Base-by-base conservation (phyloP, 148 eudicot species). In the Cornus suecica region DNA sequence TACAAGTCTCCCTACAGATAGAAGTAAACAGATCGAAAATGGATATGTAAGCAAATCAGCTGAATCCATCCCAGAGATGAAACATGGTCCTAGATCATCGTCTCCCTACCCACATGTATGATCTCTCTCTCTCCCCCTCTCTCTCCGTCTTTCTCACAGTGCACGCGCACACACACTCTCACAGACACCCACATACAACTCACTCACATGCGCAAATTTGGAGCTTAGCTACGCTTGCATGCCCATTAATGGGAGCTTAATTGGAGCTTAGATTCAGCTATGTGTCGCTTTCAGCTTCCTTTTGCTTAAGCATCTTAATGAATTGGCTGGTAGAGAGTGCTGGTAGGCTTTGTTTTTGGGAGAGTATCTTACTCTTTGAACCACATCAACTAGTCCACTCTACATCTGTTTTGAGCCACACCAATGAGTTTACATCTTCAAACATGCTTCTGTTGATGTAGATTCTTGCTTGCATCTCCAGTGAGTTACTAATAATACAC, bases 21-120 rank as follows among this genome's bases (percentile, higher is more conserved):
- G 72, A 68, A 60, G 29, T 62, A 77, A 62, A 29, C 73, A 77
- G 66, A 76, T 56, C 4, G 80, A 70, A 10, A 76, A 74, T 68
- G 79, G 83, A 70, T 77, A 79, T 61, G 69, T 77, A 23, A 70
- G 73, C 42, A 79, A 68, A 37, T 81, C 78, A 34, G 32, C 4
- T 66, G 68, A 69, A 65, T 72, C 84, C 52, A 73, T 60, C 29
- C 20, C 58, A n/a, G 27, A 63, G 37, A 24, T 64, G 4, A 79
- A 78, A 56, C 9, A 34, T 41, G 77, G 66, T 62, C 56, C 70
- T 15, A 68, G 82, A 77, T 77, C 86, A 4, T 74, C 54, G 10
- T 87, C 86, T 76, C 87, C 84, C 7, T 86, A 81, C 71, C 81
- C 89, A 63, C 81, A 76, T 82, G 87, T 83, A 81, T 68, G 84